These are phyloP conservation scores for Fraxinus dipetala DNA, from an alignment of 305 asterid species.

Conservation along the genomic window DNA sequence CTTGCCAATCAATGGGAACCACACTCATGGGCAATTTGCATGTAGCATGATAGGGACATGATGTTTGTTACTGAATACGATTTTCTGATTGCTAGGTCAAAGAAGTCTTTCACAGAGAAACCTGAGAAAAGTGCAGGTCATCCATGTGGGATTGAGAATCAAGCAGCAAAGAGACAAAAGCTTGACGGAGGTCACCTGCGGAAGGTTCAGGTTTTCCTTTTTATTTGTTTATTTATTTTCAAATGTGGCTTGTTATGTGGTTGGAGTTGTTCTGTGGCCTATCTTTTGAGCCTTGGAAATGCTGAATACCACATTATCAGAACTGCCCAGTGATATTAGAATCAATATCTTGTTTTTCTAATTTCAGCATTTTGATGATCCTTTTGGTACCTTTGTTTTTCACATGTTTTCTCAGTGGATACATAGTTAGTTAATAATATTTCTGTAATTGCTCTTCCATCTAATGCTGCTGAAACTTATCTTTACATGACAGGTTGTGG, in stretches of 20 bases:
- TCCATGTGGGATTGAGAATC: conserved; percentile 56
- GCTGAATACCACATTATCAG: background rate
- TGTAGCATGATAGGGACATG: conserved; percentile 5
- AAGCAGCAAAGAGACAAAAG: conserved; percentile 94
- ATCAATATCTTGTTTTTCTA: background rate
- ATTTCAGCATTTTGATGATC: background rate
- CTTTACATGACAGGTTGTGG: conserved; percentile 54
- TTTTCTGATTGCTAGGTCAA: conserved; percentile 49
- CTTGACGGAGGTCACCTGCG: conserved; percentile 83
- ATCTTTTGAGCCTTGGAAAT: background rate
- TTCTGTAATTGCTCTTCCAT: background rate
- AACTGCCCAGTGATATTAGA: background rate
- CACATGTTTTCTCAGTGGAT: background rate
- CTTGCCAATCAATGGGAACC: background rate
- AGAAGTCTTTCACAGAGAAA: conserved; percentile 38
- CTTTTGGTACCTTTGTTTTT: background rate
- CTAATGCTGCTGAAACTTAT: conserved; percentile 16
- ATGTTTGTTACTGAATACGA: conserved; percentile 17
- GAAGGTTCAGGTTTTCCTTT: conserved; percentile 49
- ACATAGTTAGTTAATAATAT: background rate
- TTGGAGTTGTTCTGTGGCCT: background rate
- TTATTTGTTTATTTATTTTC: background rate
- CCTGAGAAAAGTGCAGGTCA: conserved; percentile 42
- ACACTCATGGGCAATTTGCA: conserved; percentile 12
- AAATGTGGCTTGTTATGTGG: background rate